Percentiles rank a stretch among this genome's conserved stretches.
These are phyloP conservation scores for Saururus chinensis DNA, from an alignment of 164 flowering plant species.

Conservation along the genomic window DNA sequence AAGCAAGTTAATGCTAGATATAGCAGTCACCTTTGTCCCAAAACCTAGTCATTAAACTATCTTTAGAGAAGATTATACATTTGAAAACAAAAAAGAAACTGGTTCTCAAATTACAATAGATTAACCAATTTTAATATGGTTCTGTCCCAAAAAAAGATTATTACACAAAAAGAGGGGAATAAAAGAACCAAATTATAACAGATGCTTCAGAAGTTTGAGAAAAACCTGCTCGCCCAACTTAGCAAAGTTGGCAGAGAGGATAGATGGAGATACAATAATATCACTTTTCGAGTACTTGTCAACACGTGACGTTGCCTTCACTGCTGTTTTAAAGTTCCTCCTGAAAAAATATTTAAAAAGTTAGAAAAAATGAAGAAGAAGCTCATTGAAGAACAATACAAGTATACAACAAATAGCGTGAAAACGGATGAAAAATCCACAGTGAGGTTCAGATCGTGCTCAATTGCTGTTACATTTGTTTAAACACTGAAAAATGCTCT, in stretches of 20 bases:
- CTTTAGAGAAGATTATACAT: too few relatives aligned
- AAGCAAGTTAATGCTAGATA: not conserved
- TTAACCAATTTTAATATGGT: too few relatives aligned
- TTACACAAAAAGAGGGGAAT: not conserved
- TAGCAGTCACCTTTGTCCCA: too few relatives aligned
- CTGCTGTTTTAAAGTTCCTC: slow-evolving; percentile 40
- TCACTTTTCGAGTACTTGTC: slow-evolving; percentile 89
- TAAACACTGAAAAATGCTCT: too few relatives aligned
- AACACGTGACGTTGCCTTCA: slow-evolving; percentile 78
- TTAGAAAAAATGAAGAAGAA: not conserved
- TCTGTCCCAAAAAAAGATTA: too few relatives aligned
- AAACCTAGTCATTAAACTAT: too few relatives aligned
- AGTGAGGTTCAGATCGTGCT: not conserved
- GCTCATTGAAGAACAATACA: not conserved
- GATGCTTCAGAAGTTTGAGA: not conserved
- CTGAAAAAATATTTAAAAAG: slow-evolving; percentile 20
- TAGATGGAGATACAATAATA: slow-evolving; percentile 92
- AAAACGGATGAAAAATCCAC: too few relatives aligned
- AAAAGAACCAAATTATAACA: not conserved
- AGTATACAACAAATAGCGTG: not conserved
- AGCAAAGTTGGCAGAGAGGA: slow-evolving; percentile 90
- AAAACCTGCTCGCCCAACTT: slow-evolving; percentile 91
- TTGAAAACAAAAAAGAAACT: too few relatives aligned
- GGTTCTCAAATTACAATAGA: too few relatives aligned
- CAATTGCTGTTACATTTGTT: too few relatives aligned